Conservation (phyloP, 2,329 filamentous ascomycete genomes). For the Bipolaris bicolor region DNA sequence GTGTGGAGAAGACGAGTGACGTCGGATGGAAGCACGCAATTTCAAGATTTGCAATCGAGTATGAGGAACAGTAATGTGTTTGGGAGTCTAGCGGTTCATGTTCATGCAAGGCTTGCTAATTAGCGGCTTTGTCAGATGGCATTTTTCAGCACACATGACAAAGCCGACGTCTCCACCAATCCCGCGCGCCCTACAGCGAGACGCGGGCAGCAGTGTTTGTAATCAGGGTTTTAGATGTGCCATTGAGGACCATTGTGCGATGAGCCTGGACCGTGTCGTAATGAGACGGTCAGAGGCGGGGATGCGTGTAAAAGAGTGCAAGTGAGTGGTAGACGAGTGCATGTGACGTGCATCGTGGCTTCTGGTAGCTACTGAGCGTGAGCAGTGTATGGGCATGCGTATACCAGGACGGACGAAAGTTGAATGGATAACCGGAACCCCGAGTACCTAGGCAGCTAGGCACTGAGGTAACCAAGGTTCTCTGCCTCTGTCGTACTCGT, state of each 20-base stretch:
- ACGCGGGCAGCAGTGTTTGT: slow-evolving; percentile 13
- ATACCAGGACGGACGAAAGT: slow-evolving; percentile 18
- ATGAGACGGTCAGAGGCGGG: slow-evolving; percentile 12
- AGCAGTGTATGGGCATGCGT: no score
- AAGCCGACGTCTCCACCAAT: slow-evolving; percentile 30
- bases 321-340: slow-evolving; percentile 5
- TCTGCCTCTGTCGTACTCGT: slow-evolving; percentile 14
- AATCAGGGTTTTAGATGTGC: slow-evolving; percentile 19
- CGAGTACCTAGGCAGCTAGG: slow-evolving; percentile 6
- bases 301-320: not conserved
- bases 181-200: slow-evolving; percentile 2
- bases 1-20: not conserved
- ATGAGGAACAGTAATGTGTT: no score
- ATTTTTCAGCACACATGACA: slow-evolving; percentile 38
- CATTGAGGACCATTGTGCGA: slow-evolving; percentile 7
- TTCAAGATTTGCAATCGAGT: not conserved
- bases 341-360: slow-evolving; percentile 4
- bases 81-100: slow-evolving; percentile 9
- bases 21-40: not conserved
- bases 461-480: no score
- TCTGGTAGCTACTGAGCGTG: not conserved
- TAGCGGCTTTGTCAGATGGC: slow-evolving; percentile 35
- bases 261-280: slow-evolving; percentile 14
- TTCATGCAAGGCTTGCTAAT: slow-evolving; percentile 8
- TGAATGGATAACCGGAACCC: slow-evolving; percentile 15